Evolutionary conservation across 306 rosid species (phyloP).

Genomic region (Potentilla sterilis): DNA sequence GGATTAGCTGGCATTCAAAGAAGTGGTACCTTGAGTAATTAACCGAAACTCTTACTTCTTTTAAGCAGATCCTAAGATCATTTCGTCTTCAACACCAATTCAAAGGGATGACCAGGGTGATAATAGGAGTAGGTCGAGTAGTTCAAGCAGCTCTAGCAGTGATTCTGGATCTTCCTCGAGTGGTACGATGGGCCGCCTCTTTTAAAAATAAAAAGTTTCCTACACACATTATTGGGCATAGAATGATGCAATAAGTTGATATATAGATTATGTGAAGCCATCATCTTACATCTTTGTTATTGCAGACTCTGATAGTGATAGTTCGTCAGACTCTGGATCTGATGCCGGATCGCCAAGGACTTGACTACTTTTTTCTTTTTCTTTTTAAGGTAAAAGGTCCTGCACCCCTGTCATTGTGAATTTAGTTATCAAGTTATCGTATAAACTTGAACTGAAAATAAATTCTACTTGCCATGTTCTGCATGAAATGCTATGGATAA

Average conservation of each 20-base stretch:
- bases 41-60: conserved; percentile 10
- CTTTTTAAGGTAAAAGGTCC: conserved; percentile 42
- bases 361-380: conserved; percentile 33
- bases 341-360: conserved; percentile 70
- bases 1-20: conserved; percentile 13
- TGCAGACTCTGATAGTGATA: conserved; percentile 92
- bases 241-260: not conserved
- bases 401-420: conserved; percentile 9
- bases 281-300: conserved; percentile 27
- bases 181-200: conserved; percentile 52
- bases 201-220: not conserved
- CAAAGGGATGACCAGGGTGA: conserved; percentile 56
- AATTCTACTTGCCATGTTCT: not conserved
- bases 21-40: conserved; percentile 15
- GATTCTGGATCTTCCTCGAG: conserved; percentile 95
- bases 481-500: not conserved
- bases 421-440: not conserved
- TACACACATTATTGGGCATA: not conserved
- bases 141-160: conserved; percentile 95
- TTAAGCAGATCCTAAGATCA: conserved; percentile 51
- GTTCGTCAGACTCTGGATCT: conserved; percentile 92
- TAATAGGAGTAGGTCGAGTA: conserved; percentile 86
- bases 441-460: not conserved
- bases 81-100: conserved; percentile 46
- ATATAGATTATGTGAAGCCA: conserved; percentile 18